Conservation (phyloP, 2,329 filamentous ascomycete genomes). For the Aspergillus fumigatiaffinis region DNA sequence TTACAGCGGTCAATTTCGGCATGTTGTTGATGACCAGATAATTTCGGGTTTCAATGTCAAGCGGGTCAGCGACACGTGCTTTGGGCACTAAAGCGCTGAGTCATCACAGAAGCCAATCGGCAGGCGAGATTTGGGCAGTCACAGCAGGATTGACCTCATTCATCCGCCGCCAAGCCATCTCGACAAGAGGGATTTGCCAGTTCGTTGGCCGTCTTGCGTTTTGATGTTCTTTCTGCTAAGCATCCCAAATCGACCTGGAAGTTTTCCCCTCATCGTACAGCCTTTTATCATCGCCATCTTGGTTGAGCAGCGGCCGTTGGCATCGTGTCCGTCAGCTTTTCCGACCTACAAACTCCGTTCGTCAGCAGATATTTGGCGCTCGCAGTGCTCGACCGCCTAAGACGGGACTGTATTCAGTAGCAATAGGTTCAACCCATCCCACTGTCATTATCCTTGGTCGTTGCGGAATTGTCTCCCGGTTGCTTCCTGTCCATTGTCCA, state of each 20-base stretch:
- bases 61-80: conserved; percentile 1
- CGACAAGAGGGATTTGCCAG: conserved; percentile 16
- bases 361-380: too few relatives aligned
- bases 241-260: neutral
- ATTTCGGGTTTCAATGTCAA: neutral
- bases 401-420: neutral
- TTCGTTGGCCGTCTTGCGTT: conserved; percentile 1
- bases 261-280: neutral
- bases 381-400: neutral
- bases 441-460: neutral
- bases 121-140: neutral
- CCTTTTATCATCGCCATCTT: neutral
- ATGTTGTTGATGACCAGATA: neutral
- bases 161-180: conserved; percentile 14
- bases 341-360: neutral
- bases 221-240: conserved; percentile 6
- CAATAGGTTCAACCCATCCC: neutral
- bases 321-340: neutral
- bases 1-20: neutral
- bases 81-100: conserved; percentile 12
- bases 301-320: neutral
- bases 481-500: neutral
- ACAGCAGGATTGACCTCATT: conserved; percentile 25
- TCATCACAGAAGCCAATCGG: conserved; percentile 19
- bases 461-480: neutral